These are phyloP conservation scores for Cyclotella cryptica DNA, from an alignment of 108 stramenopile genomes.

Conservation along the genomic window DNA sequence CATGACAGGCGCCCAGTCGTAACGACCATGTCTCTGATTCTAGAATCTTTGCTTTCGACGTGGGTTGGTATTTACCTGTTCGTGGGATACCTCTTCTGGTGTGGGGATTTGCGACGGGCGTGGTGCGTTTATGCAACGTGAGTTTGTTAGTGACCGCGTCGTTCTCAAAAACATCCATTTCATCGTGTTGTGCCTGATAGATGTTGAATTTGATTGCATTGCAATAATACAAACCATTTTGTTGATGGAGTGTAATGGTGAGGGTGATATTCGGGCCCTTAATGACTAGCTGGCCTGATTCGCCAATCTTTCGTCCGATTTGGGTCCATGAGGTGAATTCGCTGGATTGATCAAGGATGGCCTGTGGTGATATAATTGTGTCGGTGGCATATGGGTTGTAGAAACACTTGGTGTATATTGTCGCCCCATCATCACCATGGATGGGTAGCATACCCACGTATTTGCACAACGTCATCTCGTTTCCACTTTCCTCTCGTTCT, in stretches of 20 bases:
- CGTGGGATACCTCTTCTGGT: background rate
- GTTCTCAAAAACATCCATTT: no score
- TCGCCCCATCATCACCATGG: background rate
- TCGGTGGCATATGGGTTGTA: background rate
- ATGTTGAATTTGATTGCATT: background rate
- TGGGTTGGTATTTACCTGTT: background rate
- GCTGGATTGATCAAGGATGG: background rate
- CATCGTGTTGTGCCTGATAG: background rate
- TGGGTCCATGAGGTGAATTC: background rate
- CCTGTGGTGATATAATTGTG: background rate
- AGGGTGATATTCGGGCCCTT: no score
- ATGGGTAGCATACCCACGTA: background rate
- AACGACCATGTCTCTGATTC: conserved; percentile 9
- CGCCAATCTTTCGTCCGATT: background rate
- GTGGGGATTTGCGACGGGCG: no score
- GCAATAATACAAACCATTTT: conserved; percentile 7
- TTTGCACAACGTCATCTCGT: background rate
- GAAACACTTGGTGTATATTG: background rate
- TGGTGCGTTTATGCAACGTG: background rate
- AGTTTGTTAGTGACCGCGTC: no score
- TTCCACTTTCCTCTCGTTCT: no score
- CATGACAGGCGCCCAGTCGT: background rate
- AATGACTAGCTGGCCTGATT: background rate
- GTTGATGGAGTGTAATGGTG: background rate
- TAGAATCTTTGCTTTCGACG: background rate